These are phyloP conservation scores for Penicillium sp. DNA, from an alignment of 2,329 filamentous ascomycete genomes.

Conservation along the genomic window DNA sequence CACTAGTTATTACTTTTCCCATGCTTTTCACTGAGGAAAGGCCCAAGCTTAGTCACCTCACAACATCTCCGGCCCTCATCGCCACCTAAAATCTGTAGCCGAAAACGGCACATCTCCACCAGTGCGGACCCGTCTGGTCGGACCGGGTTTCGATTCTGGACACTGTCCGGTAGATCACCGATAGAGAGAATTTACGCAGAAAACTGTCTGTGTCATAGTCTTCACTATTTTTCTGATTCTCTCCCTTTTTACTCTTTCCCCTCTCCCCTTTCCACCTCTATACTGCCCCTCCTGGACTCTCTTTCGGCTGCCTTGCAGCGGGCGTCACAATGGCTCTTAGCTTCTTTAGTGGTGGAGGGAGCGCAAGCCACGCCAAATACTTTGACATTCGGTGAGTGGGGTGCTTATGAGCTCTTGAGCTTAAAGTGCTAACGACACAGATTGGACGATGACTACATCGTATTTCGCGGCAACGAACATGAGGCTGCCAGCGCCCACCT, in stretches of 20 bases:
- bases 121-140: constrained; percentile 31
- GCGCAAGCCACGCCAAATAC: constrained; percentile 45
- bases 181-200: constrained; percentile 17
- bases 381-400: constrained; percentile 46
- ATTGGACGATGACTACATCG: constrained; percentile 72
- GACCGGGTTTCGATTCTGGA: constrained; percentile 48
- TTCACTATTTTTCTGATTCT: constrained; percentile 12
- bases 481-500: constrained; percentile 72
- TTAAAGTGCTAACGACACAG: constrained; percentile 40
- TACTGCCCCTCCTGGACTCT: neutral
- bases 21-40: neutral
- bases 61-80: constrained; percentile 13
- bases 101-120: constrained; percentile 30
- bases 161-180: constrained; percentile 31
- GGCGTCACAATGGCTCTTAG: constrained; percentile 42
- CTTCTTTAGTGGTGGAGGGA: constrained; percentile 42
- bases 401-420: constrained; percentile 1
- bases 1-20: neutral
- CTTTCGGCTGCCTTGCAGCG: constrained; percentile 20
- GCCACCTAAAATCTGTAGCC: constrained; percentile 22
- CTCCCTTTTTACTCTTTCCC: neutral
- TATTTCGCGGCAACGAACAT: constrained; percentile 69
- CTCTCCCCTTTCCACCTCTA: neutral
- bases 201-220: constrained; percentile 20
- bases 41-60: constrained; percentile 22